Base-by-base conservation (phyloP, 2,329 filamentous ascomycete genomes). In the Trichoderma polysporum region DNA sequence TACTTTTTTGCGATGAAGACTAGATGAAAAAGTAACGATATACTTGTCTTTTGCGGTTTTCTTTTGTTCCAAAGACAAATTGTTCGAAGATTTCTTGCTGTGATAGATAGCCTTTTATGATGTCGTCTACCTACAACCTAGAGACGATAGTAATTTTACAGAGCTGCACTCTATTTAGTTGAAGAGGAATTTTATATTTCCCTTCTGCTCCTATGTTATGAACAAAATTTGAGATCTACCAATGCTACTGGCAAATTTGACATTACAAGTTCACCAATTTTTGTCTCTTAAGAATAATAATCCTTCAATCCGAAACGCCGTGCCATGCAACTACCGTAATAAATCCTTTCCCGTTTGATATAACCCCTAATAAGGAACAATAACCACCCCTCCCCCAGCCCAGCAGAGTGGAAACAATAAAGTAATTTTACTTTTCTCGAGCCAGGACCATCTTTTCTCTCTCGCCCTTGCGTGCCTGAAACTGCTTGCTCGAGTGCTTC, bases 361-460 rank as follows among this genome's bases (percentile, higher is more conserved):
- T 27, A 35, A 39, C 6, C 45, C 2, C 22, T 15, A 17, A 45
- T 31, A 57, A 19, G 31, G 10, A 29, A 58, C n/a, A 50, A 65
- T 9, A 49, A 22, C 17, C 13, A 57, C 41, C 8, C 41, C 8
- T 3, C n/a, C n/a, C 41, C 41, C n/a, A 57, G 22, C 12, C 19
- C 53, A 35, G 53, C 58, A 13, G 45, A 64, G 29, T 27, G 56
- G 4, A 60, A 54, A 66, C 22, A 29, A 35, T 41, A 53, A 56
- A n/a, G 31, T 25, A 56, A 25, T 49, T 53, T 71, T 78, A 89
- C 74, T 87, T 84, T 73, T 88, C 84, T 70, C 79, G 81, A 25
- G 89, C 88, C 76, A 98, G 76, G 66, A 99, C 85, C 86, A 96
- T 94, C 87, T 97, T 97, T 80, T 98, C 93, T 76, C 95, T 88